Base-by-base conservation (phyloP, 2,329 filamentous ascomycete genomes). In the Spiromastix sp. region DNA sequence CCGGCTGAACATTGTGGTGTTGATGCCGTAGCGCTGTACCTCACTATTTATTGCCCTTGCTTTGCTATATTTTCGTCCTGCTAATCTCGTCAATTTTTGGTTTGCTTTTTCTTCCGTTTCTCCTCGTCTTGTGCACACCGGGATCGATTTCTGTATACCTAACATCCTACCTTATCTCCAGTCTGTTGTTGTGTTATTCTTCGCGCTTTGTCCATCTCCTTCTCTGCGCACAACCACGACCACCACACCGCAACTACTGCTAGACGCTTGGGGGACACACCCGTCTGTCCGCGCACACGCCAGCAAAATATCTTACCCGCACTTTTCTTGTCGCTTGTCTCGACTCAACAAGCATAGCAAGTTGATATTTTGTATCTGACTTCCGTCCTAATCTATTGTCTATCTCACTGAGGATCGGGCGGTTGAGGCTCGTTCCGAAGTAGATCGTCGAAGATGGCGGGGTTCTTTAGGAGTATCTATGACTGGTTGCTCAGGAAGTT, bases 401-500 rank as follows among this genome's bases (percentile, higher is more conserved):
- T 16, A 9, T 9, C 9, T 30, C 27, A 9, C 15, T 12, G 15
- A 11, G 15, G 15, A 12, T 30, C 15, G n/a, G 8, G 15, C 8
- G 15, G 27, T 19, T 30, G 25, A n/a, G n/a, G n/a, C 21, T 11
- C 18, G 7, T 21, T 30, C 15, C 13, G 11, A n/a, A 34, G 25
- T 27, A 29, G 17, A 29, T 10, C 32, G 33, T 47, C 48, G 58
- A 70, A 47, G 64, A 96, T 96, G 87, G 83, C 85, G 53, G 83
- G 85, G 51, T 68, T 98, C 60, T 93, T 98, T 64, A 83, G 81
- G 57, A 81, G 79, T 66, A 80, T 98, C 62, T 96, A 96, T 71
- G 91, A 96, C 76, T 96, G 89, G 89, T 72, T 96, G 60, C 69
- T 98, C 67, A 81, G 89, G 70, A 83, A 91, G 55, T 96, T 98